These are phyloP conservation scores for Eucalyptus cloeziana DNA, from an alignment of 345 rosid species.

Conservation along the genomic window DNA sequence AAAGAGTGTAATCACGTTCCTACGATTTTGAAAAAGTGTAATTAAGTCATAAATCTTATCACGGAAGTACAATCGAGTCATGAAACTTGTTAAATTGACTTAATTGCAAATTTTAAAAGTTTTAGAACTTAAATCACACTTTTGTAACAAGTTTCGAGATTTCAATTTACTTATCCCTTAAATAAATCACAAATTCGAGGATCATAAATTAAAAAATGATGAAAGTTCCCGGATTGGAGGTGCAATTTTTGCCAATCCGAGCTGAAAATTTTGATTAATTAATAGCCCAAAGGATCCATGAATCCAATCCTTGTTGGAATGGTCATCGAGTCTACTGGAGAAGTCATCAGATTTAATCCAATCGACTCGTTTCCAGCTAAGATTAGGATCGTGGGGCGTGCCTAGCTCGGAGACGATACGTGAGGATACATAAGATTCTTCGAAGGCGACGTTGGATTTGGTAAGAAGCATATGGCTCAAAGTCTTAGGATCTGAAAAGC, in stretches of 20 bases:
- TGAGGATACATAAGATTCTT: not conserved
- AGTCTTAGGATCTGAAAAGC: not conserved
- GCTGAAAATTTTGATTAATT: not conserved
- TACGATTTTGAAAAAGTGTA: no score
- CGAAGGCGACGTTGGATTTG: not conserved
- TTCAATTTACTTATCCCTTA: not conserved
- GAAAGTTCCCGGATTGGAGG: not conserved
- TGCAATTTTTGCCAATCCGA: accelerated
- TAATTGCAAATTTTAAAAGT: no score
- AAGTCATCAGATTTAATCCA: not conserved
- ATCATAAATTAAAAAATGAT: not conserved
- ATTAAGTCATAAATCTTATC: no score
- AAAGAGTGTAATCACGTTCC: no score
- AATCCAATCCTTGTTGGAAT: not conserved
- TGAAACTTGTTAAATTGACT: no score
- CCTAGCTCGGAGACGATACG: not conserved
- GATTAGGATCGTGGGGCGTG: not conserved
- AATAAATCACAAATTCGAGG: not conserved
- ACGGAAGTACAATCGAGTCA: no score
- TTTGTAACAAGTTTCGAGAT: no score
- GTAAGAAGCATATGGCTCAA: not conserved
- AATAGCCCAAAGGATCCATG: not conserved
- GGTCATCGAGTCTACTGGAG: not conserved
- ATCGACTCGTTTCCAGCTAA: not conserved
- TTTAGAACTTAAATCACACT: no score